Base-by-base conservation (phyloP, 2,329 filamentous ascomycete genomes). In the Sclerotiophoma versabilis region DNA sequence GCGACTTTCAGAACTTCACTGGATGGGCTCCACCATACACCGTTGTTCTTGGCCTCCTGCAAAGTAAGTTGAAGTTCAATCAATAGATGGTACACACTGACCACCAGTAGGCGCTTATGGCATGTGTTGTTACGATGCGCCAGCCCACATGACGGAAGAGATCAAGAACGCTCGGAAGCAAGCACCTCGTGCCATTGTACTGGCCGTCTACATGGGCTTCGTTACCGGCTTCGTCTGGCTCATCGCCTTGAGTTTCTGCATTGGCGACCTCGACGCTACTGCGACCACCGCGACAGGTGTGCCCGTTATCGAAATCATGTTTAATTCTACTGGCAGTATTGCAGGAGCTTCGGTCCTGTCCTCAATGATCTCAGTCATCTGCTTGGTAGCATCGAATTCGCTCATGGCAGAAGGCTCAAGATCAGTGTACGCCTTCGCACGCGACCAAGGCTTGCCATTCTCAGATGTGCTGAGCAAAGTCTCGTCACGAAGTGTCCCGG, bases 141-240 rank as follows among this genome's bases (percentile, higher is more conserved):
- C 67, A 8, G 56, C 66, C 0, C 82, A 84, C 51, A 84, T 85
- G 81, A 80, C 78, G 0, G 83, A 84, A 63, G 83, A 85, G 58
- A 80, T 85, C 60, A 77, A 77, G 42, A 75, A 82, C 43, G 78
- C 82, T 0, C 76, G 78, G 5, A 80, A 78, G 43, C 75, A 83
- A 59, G 81, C 79, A 1, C 83, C 83, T 0, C 60, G 69, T 12
- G 76, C 74, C n/a, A 78, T 79, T 62, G 65, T 72, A 30, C 62
- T 72, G 48, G 75, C 75, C 0, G 65, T 77, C 7, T 63, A 76
- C 23, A 68, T 78, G 39, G 77, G 77, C 33, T 75, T 74, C 26
- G 52, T 75, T 20, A 73, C 75, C 2, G 76, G 76, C 10, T 70
- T 77, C 20, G 58, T 71, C 48, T 76, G 76, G 64, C 60, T 75